Evolutionary conservation across 306 rosid genomes (phyloP).

Genomic region (Casuarina cunninghamiana): DNA sequence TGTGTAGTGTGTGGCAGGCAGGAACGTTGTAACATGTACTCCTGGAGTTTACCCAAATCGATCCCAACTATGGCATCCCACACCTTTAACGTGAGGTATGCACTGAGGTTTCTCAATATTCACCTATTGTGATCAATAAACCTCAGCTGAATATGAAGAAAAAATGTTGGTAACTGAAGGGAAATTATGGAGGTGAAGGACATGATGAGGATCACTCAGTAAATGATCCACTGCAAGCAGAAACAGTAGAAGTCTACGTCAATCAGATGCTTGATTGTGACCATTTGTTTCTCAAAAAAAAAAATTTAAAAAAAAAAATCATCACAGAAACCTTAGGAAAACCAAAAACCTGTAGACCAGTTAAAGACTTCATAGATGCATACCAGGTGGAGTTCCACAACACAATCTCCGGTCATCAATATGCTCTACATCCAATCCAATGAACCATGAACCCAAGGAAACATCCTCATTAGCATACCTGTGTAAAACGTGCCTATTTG

Average conservation of each 20-base stretch:
- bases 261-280: not conserved
- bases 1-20: not conserved
- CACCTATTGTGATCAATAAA: not conserved
- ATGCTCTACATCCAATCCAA: constrained; percentile 61
- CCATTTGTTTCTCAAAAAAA: not conserved
- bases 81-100: not conserved
- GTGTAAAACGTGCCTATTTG: constrained; percentile 54
- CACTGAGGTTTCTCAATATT: not conserved
- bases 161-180: not conserved
- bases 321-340: not conserved
- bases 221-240: not conserved
- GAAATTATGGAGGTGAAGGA: not conserved
- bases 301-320: not conserved
- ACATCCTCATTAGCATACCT: constrained; percentile 60
- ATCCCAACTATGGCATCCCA: not conserved
- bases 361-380: not conserved
- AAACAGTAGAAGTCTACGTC: not conserved
- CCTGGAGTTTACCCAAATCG: not conserved
- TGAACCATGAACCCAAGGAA: constrained; percentile 59
- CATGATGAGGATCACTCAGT: not conserved
- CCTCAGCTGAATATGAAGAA: not conserved
- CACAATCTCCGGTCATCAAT: constrained; percentile 64
- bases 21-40: not conserved
- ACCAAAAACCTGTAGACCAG: not conserved
- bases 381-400: constrained; percentile 66